Conservation (phyloP, 768 basidiomycete species). For the Tylopilus balloui region DNA sequence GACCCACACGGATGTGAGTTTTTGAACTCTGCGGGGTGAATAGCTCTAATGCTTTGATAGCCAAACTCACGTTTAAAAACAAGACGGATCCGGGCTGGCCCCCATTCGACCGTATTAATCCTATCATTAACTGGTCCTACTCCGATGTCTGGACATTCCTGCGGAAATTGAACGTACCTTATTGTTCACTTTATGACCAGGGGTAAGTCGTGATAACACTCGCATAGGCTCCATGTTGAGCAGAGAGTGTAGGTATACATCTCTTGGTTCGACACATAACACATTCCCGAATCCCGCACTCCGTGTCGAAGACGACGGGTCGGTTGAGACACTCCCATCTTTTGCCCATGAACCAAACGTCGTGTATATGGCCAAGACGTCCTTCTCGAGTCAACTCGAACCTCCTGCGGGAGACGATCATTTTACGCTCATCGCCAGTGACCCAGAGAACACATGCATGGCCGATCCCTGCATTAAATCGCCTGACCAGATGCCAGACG, state of each 20-base stretch:
- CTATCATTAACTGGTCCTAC: conserved; percentile 95
- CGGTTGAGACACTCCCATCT: conserved; percentile 14
- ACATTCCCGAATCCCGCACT: conserved; percentile 92
- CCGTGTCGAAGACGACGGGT: conserved; percentile 21
- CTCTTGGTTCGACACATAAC: conserved; percentile 92
- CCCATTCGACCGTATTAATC: conserved; percentile 83
- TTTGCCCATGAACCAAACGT: conserved; percentile 20
- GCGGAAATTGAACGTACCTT: conserved; percentile 67
- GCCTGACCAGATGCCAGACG: no score
- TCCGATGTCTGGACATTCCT: conserved; percentile 87
- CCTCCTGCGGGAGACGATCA: neutral
- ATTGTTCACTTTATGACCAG: conserved; percentile 85
- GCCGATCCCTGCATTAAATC: no score
- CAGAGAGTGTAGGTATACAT: conserved; percentile 72
- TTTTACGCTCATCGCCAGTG: conserved; percentile 18
- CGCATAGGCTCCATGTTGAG: neutral
- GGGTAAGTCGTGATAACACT: conserved; percentile 51
- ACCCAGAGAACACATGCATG: conserved; percentile 16
- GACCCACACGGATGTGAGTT: conserved; percentile 92
- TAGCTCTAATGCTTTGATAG: conserved; percentile 35
- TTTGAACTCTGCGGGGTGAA: neutral
- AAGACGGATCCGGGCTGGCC: conserved; percentile 93
- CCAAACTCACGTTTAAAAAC: conserved; percentile 63
- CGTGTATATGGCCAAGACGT: conserved; percentile 14
- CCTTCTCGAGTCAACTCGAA: neutral